phyloP scores from a whole-genome alignment of 1,139 yeast genomes.

The Waltiozyma sp. region DNA sequence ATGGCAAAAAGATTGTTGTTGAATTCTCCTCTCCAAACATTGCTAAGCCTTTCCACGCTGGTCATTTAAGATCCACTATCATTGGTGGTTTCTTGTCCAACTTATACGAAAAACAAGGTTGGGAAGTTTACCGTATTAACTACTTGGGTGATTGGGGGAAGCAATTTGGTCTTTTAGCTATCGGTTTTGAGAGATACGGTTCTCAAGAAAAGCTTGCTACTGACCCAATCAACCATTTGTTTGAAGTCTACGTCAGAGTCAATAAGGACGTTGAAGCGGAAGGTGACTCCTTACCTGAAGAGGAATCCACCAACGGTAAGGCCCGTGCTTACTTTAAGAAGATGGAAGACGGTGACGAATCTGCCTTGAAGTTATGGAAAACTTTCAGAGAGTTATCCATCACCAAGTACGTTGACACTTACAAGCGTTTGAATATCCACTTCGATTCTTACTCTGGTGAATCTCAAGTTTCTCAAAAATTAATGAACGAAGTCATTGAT shows the following conservation, averaged over 20 bases:
- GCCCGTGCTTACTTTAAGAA: slow-evolving; percentile 82
- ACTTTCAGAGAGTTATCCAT: slow-evolving; percentile 86
- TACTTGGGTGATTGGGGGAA: slow-evolving; percentile 99
- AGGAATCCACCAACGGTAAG: slow-evolving; percentile 57
- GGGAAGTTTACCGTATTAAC: slow-evolving; percentile 83
- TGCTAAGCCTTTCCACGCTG: slow-evolving; percentile 99
- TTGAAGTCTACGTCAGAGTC: slow-evolving; percentile 84
- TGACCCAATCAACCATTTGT: slow-evolving; percentile 92
- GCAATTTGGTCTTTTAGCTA: slow-evolving; percentile 92
- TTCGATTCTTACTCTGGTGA: slow-evolving; percentile 93
- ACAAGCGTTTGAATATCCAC: slow-evolving; percentile 80
- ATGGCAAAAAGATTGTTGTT: slow-evolving; percentile 60
- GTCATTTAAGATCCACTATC: slow-evolving; percentile 94
- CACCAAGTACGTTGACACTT: slow-evolving; percentile 74
- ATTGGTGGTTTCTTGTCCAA: slow-evolving; percentile 95
- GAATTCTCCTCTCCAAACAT: slow-evolving; percentile 97
- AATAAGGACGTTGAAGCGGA: slow-evolving; percentile 73
- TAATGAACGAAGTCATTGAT: slow-evolving; percentile 58
- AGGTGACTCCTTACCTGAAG: slow-evolving; percentile 49
- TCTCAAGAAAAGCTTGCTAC: slow-evolving; percentile 53
- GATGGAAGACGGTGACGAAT: slow-evolving; percentile 91
- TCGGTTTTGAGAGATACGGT: slow-evolving; percentile 85
- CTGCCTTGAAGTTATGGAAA: slow-evolving; percentile 71
- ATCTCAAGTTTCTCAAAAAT: slow-evolving; percentile 75
- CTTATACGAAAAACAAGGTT: slow-evolving; percentile 82